Evolutionary conservation across 2,329 filamentous ascomycete genomes (phyloP), one percentile per base, ranked within the genome.

Genomic region (Huntiella savannae): DNA sequence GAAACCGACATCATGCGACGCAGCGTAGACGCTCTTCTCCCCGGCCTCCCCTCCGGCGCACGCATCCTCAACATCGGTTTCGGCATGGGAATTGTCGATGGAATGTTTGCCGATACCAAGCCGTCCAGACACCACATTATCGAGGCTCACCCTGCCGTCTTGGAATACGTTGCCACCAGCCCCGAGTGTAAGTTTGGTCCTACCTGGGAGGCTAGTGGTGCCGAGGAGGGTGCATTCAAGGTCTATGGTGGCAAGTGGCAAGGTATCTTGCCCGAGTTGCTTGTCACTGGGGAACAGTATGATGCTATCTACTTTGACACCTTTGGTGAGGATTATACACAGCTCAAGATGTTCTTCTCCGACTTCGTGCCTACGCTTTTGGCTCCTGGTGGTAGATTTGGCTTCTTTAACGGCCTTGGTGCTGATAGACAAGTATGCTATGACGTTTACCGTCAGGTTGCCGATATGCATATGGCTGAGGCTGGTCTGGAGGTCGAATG

Each of bases 291-390:
- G 7, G 71, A 80, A 55, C 64, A 76, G 10, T 87, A 88, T 56
- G 83, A 93, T 57, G 83, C 80, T 22, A 84, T 98, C 54, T 98
- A 96, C 66, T 96, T 95, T 57, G 91, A 98, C 58, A 98, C 91
- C 0, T 96, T 96, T 60, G 91, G 86, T 5, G 91, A 98, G 63
- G 83, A 91, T 52, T 98, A 96, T 62, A 68, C 69, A 2, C 82
- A 88, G 59, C 74, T 96, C 22, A 79, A 80, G 40, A 69, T 77
- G 50, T 95, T 96, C 65, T 94, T 96, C 59, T 79, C 73, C 2
- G 91, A 96, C 59, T 77, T 81, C 54, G 78, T 96, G 8, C 83
- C 91, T 32, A 79, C 76, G 0, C 61, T 96, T 46, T 65, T 98
- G 40, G 78, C 82, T 53, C 66, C 70, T 16, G 63, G 71, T 3